Conservation (phyloP, 2,329 filamentous ascomycete genomes). For the Knufia fluminis region DNA sequence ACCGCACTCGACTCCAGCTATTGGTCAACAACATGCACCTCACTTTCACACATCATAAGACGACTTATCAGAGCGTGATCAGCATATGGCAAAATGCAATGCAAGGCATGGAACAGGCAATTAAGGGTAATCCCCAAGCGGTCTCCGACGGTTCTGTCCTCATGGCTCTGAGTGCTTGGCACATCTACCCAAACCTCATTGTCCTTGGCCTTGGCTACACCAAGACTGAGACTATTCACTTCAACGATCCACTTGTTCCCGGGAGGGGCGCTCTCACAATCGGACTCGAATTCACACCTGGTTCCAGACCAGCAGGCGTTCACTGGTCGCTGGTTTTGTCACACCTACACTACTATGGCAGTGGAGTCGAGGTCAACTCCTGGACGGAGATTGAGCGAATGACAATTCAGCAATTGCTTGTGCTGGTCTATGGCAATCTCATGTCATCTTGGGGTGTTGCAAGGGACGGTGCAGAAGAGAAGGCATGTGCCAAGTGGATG, state of each 20-base stretch:
- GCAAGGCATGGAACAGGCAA: constrained; percentile 24
- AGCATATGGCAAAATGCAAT: constrained; percentile 25
- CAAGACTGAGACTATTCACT: constrained; percentile 16
- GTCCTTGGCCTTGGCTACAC: constrained; percentile 49
- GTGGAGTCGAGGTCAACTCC: constrained; percentile 14
- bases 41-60: constrained; percentile 5
- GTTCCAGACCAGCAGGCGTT: constrained; percentile 14
- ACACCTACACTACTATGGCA: constrained; percentile 23
- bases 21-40: constrained; percentile 26
- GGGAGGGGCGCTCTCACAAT: constrained; percentile 15
- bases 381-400: constrained; percentile 10
- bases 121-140: constrained; percentile 24
- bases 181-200: constrained; percentile 29
- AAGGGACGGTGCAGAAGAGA: too few relatives aligned
- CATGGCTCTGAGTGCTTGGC: constrained; percentile 28
- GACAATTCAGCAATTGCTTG: constrained; percentile 13
- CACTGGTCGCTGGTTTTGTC: constrained; percentile 25
- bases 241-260: constrained; percentile 18
- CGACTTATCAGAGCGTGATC: constrained; percentile 26
- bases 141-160: constrained; percentile 24
- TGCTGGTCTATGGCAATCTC: not conserved
- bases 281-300: constrained; percentile 12
- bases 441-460: too few relatives aligned
- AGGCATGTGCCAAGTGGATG: too few relatives aligned
- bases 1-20: constrained; percentile 25